Percentiles rank a stretch among this genome's conserved stretches.
Evolutionary conservation across 2,329 filamentous ascomycete species (phyloP).

Genomic region (Paraphoma sp.): DNA sequence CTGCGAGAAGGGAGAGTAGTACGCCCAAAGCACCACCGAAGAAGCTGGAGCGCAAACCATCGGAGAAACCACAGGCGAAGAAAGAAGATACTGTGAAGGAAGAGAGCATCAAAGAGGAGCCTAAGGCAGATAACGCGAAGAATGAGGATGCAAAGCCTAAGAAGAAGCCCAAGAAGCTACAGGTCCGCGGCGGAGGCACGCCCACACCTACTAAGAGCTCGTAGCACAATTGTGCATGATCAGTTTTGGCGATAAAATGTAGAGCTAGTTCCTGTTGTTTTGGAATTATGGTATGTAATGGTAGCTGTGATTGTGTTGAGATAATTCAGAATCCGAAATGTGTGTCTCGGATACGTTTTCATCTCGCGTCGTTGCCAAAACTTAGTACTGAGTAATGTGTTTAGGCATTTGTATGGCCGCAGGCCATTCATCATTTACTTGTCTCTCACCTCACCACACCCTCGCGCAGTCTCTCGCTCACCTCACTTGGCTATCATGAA

Average conservation of each 20-base stretch:
- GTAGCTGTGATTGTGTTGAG: neutral
- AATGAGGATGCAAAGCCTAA: constrained; percentile 29
- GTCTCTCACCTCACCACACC: too few relatives aligned
- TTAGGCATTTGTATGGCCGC: too few relatives aligned
- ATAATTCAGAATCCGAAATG: neutral
- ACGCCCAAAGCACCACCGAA: constrained; percentile 5
- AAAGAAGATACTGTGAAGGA: constrained; percentile 1
- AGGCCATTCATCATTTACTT: too few relatives aligned
- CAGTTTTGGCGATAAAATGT: neutral
- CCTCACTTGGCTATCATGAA: too few relatives aligned
- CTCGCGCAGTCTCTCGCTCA: too few relatives aligned
- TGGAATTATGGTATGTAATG: neutral
- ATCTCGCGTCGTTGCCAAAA: too few relatives aligned
- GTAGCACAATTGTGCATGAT: neutral
- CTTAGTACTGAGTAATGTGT: too few relatives aligned
- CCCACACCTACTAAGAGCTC: constrained; percentile 14
- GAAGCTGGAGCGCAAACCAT: constrained; percentile 3
- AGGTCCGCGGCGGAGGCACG: constrained; percentile 30
- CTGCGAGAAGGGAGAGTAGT: neutral
- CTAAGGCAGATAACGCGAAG: neutral
- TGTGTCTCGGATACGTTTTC: too few relatives aligned
- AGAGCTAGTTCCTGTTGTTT: neutral
- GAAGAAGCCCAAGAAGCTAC: constrained; percentile 49
- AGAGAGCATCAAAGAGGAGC: constrained; percentile 4
- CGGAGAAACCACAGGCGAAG: neutral